phyloP scores from a whole-genome alignment of 1,139 yeast genomes.

The Yamadazyma diddensiae region DNA sequence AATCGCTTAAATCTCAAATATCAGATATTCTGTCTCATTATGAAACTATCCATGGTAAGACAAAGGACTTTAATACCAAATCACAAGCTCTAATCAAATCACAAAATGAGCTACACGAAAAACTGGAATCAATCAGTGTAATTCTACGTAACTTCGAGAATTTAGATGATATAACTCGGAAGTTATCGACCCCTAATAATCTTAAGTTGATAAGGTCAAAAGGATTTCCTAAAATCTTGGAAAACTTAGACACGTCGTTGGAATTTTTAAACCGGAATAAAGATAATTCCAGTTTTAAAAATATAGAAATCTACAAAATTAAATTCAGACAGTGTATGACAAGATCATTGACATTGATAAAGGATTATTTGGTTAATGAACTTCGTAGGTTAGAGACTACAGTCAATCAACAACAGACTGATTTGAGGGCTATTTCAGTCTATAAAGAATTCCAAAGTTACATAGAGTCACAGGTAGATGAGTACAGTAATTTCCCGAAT shows the following conservation, averaged over 20 bases:
- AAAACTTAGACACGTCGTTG: constrained; percentile 55
- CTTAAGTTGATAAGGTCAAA: constrained; percentile 35
- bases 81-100: constrained; percentile 54
- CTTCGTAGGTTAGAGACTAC: constrained; percentile 48
- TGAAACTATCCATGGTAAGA: constrained; percentile 55
- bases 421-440: constrained; percentile 19
- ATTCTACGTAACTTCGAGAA: constrained; percentile 64
- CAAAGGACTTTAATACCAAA: constrained; percentile 60
- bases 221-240: constrained; percentile 53
- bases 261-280: constrained; percentile 34
- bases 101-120: constrained; percentile 41
- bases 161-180: constrained; percentile 66
- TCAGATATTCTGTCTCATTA: constrained; percentile 37
- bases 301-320: constrained; percentile 65
- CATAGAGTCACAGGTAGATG: constrained; percentile 20
- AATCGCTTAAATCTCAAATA: constrained; percentile 28
- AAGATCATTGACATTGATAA: constrained; percentile 71
- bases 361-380: constrained; percentile 59
- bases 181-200: constrained; percentile 56
- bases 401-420: constrained; percentile 22
- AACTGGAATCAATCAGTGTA: constrained; percentile 48
- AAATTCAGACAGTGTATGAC: constrained; percentile 85
- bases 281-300: constrained; percentile 47
- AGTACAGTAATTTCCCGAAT: constrained; percentile 32
- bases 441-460: constrained; percentile 54